These are phyloP conservation scores for Tylopilus orsonianus DNA, from an alignment of 1,284 basidiomycete species.

Conservation along the genomic window DNA sequence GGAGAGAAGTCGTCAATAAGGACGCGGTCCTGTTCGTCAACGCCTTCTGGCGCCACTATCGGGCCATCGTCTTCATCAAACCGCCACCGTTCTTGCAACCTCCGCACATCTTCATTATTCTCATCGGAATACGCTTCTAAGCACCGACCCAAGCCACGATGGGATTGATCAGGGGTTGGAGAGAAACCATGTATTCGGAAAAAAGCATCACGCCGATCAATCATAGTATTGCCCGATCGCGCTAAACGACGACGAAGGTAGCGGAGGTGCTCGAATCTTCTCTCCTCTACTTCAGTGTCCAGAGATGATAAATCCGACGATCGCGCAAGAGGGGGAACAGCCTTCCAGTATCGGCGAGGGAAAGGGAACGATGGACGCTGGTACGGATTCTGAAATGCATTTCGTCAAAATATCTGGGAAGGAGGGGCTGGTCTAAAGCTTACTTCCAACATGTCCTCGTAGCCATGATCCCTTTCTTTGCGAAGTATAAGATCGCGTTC, in stretches of 20 bases:
- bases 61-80: slow-evolving; percentile 68
- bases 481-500: slow-evolving; percentile 66
- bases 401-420: slow-evolving; percentile 2
- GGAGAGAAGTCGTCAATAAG: slow-evolving; percentile 70
- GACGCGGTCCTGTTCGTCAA: slow-evolving; percentile 65
- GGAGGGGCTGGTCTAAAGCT: slow-evolving; percentile 23
- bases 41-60: slow-evolving; percentile 55
- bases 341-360: slow-evolving; percentile 64
- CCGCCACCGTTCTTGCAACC: slow-evolving; percentile 63
- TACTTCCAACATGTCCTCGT: slow-evolving; percentile 86
- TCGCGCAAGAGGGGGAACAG: slow-evolving; percentile 41
- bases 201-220: slow-evolving; percentile 68
- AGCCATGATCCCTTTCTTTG: slow-evolving; percentile 76
- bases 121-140: slow-evolving; percentile 34
- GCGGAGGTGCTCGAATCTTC: slow-evolving; percentile 43
- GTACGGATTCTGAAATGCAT: slow-evolving; percentile 52
- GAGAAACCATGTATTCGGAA: slow-evolving; percentile 29
- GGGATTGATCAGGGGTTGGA: slow-evolving; percentile 10
- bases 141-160: slow-evolving; percentile 15
- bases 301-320: slow-evolving; percentile 38
- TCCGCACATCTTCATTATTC: slow-evolving; percentile 43
- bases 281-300: slow-evolving; percentile 34
- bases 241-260: slow-evolving; percentile 73
- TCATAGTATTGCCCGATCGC: slow-evolving; percentile 75
- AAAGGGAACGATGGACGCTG: slow-evolving; percentile 51